Conservation (phyloP, 176 grass and related monocot species). For the Hsuehochloa calcarea region DNA sequence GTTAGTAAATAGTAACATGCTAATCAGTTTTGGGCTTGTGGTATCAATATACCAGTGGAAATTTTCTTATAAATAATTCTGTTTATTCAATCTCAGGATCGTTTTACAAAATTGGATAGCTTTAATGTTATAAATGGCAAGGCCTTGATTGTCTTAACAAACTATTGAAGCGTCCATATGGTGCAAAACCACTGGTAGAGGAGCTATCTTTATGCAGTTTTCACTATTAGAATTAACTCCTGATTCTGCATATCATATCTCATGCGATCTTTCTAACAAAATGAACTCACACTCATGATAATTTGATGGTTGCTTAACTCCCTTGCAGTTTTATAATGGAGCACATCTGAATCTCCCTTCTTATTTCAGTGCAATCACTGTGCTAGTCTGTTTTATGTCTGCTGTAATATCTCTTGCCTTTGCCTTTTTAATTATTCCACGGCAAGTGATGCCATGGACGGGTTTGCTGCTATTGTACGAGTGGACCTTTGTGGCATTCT, state of each 20-base stretch:
- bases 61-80: not conserved
- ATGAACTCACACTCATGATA: constrained; percentile 5
- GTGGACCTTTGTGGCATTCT: constrained; percentile 67
- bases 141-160: not conserved
- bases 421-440: constrained; percentile 68
- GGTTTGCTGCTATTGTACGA: constrained; percentile 86
- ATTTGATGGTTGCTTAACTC: constrained; percentile 11
- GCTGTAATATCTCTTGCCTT: constrained; percentile 61
- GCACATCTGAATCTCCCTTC: constrained; percentile 56
- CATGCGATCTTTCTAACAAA: constrained; percentile 1
- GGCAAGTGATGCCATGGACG: constrained; percentile 85
- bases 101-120: not conserved
- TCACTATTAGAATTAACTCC: constrained; percentile 11
- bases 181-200: not conserved
- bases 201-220: not conserved
- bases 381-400: constrained; percentile 53
- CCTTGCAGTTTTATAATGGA: constrained; percentile 54
- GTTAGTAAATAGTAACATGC: not conserved
- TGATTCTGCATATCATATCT: not conserved
- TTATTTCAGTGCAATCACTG: constrained; percentile 57
- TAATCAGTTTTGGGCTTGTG: not conserved
- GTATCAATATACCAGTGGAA: not conserved
- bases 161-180: constrained; percentile 5
- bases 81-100: not conserved
- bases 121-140: not conserved